Evolutionary conservation across 257 asterid species (phyloP).

Genomic region (Phtheirospermum japonicum): DNA sequence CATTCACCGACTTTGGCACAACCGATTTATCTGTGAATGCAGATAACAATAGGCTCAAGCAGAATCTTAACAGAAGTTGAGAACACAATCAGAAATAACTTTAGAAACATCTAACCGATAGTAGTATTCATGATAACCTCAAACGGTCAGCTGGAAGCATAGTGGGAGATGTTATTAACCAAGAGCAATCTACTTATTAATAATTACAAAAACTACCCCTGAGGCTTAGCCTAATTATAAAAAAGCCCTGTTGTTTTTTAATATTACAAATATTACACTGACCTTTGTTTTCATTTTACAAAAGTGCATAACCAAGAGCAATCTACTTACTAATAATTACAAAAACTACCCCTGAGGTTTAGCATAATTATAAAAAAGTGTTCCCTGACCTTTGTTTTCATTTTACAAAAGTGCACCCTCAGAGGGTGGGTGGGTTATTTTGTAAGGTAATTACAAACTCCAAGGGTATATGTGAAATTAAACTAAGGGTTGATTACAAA

Average conservation of each 20-base stretch:
- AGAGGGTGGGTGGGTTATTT: not conserved
- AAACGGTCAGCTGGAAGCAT: not conserved
- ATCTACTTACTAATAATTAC: not conserved
- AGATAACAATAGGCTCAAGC: not conserved
- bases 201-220: not conserved
- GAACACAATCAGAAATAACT: not conserved
- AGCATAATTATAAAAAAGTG: not conserved
- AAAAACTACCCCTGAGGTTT: not conserved
- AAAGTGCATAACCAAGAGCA: not conserved
- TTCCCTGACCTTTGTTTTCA: not conserved
- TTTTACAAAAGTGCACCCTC: not conserved
- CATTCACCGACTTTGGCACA: not conserved
- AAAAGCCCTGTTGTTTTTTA: not conserved
- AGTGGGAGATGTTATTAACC: not conserved
- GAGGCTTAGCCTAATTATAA: not conserved
- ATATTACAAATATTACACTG: not conserved
- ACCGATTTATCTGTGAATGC: slow-evolving; percentile 1
- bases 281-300: not conserved
- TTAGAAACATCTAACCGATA: not conserved
- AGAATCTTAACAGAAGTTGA: not conserved
- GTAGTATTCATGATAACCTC: not conserved
- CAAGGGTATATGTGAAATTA: not conserved
- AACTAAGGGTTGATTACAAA: not conserved
- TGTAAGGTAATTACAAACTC: not conserved
- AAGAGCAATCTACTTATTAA: not conserved